Conservation (phyloP, 257 asterid species). For the Jasminum sambac region DNA sequence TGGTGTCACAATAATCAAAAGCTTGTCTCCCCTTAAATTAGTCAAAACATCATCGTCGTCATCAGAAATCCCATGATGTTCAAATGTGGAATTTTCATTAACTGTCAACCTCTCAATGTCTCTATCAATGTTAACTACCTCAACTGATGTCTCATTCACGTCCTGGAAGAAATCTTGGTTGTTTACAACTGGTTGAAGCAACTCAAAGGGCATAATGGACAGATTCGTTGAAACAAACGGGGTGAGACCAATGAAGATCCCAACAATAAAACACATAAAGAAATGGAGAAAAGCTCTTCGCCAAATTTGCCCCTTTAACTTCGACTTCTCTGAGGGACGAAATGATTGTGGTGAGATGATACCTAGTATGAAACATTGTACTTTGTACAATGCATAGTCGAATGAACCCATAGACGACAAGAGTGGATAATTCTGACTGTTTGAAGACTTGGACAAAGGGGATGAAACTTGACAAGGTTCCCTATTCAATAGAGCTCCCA, state of each 20-base stretch:
- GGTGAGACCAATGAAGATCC: slow-evolving; percentile 56
- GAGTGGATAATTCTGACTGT: slow-evolving; percentile 40
- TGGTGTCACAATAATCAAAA: slow-evolving; percentile 72
- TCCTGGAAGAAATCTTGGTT: slow-evolving; percentile 20
- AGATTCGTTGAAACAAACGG: slow-evolving; percentile 47
- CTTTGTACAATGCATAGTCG: slow-evolving; percentile 49
- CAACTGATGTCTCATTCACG: slow-evolving; percentile 28
- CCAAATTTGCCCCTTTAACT: slow-evolving; percentile 60
- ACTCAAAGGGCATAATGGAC: slow-evolving; percentile 44
- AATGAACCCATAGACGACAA: slow-evolving; percentile 40
- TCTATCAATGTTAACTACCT: slow-evolving; percentile 4
- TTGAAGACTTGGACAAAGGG: slow-evolving; percentile 61
- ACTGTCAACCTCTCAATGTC: slow-evolving; percentile 17
- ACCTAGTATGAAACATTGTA: slow-evolving; percentile 45
- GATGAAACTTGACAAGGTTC: slow-evolving; percentile 63
- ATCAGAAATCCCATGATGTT: slow-evolving; percentile 19
- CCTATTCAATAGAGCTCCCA: slow-evolving; percentile 44
- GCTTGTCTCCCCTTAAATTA: slow-evolving; percentile 41
- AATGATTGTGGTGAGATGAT: slow-evolving; percentile 54
- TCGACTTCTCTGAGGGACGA: slow-evolving; percentile 52
- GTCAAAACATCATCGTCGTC: slow-evolving; percentile 22
- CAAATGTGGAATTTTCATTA: slow-evolving; percentile 28
- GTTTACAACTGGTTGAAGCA: slow-evolving; percentile 31
- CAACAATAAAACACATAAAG: slow-evolving; percentile 54
- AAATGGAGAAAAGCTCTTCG: slow-evolving; percentile 60